Base-by-base conservation (phyloP, 805 yeast species). In the Myxozyma monticola region DNA sequence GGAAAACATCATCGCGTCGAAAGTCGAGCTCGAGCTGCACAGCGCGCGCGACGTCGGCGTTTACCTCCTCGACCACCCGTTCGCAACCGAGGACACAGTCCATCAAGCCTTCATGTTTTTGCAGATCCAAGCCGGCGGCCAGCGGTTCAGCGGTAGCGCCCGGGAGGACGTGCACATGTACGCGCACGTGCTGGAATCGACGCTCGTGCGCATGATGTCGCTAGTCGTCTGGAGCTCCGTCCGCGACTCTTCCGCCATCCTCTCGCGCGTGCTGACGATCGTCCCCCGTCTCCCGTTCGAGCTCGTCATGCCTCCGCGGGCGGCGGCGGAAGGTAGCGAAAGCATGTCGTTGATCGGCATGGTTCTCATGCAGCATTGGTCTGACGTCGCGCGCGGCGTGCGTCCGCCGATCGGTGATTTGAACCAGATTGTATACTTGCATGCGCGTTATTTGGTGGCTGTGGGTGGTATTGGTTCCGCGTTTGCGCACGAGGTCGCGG, bases 91-190 rank as follows among this genome's bases (percentile, higher is more conserved):
- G 26, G 47, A 43, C n/a, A 51, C 29, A 30, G 35, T 43, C n/a
- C 48, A 41, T 25, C 50, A 42, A 17, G 45, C 52, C 5, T 51
- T 47, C 26, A 31, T 41, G 42, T 45, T 51, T 29, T 46, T 51
- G 10, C 37, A 43, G 17, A 9, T 36, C 15, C 46, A 42, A n/a
- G 37, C 25, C 15, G 9, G 21, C 25, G 34, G 10, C 12, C 30
- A 31, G 48, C 29, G 14, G 2, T n/a, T n/a, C n/a, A n/a, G n/a
- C n/a, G n/a, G n/a, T n/a, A n/a, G n/a, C n/a, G n/a, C n/a, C n/a
- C n/a, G n/a, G n/a, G n/a, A n/a, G n/a, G n/a, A n/a, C n/a, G n/a
- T n/a, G n/a, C n/a, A n/a, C n/a, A n/a, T n/a, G n/a, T 49, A 38
- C 26, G 36, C 41, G 26, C 17, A 18, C n/a, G 29, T 43, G 30